Base-by-base conservation (phyloP, 805 yeast genomes). In the Candida suzukii region DNA sequence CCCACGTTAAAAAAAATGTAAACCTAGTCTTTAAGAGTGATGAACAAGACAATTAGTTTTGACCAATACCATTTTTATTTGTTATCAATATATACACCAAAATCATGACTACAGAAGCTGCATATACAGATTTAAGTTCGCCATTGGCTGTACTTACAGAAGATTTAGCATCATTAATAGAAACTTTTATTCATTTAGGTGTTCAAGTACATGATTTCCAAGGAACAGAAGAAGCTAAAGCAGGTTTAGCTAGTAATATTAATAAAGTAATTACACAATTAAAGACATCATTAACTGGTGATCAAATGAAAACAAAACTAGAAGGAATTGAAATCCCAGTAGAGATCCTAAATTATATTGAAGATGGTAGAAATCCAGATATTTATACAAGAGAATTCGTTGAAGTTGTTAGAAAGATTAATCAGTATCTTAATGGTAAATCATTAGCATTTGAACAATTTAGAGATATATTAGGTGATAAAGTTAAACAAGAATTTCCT, bases 351-450 rank as follows among this genome's bases (percentile, higher is more conserved):
- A 81, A 83, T 47, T 93, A 93, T 56, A 87, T 93, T 30, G 98
- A 93, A 56, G 95, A 88, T 54, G 99, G 99, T 2, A 71, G 99
- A 50, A 93, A 93, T 57, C 98, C 99, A 0, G 98, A 93, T 57
- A 88, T 93, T 31, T 93, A 93, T 61, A 88, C 98, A 1, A 74
- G 99, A 58, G 99, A 93, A 64, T 93, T 93, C 63, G 87, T 91
- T 14, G 99, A 93, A 58, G 86, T 91, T 28, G 83, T 93, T n/a
- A 80, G 88, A 31, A 81, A 87, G 51, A 80, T 88, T 35, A 93
- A 93, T 56, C 96, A 95, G 54, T 78, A 82, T 49, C 70, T 93
- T 41, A 76, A 88, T 54, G 98, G 96, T 4, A 87, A 87, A 59
- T 78, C 86, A 74, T 54, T 66, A 34, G 96, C 88, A 3, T 55